phyloP scores from a whole-genome alignment of 257 asterid genomes.

The Gentiana dahurica region DNA sequence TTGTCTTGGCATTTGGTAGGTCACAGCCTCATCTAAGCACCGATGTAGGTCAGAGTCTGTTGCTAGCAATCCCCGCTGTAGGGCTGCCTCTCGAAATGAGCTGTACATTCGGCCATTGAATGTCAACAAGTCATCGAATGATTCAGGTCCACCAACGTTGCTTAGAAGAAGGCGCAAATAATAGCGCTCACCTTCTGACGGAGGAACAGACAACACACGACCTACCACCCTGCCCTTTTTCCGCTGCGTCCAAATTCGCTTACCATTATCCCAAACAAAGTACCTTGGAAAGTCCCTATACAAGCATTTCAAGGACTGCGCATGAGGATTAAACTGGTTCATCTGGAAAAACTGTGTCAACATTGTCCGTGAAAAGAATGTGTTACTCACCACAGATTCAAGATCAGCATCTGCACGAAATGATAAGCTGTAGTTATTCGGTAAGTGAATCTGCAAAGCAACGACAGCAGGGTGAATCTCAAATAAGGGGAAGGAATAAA shows the following conservation, averaged over 20 bases:
- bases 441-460: not conserved
- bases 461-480: not conserved
- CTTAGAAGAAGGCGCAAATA: not conserved
- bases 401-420: not conserved
- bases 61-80: not conserved
- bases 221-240: not conserved
- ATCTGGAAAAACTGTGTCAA: not conserved
- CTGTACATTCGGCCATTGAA: not conserved
- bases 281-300: not conserved
- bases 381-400: not conserved
- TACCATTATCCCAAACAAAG: not conserved
- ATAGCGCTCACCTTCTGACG: not conserved
- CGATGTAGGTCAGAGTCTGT: not conserved
- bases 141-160: not conserved
- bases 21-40: not conserved
- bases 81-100: not conserved
- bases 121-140: not conserved
- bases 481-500: not conserved
- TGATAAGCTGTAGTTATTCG: not conserved
- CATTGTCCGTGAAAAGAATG: not conserved
- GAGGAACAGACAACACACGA: not conserved
- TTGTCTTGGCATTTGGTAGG: not conserved
- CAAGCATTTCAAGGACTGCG: not conserved
- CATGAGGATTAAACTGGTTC: not conserved
- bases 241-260: not conserved